Evolutionary conservation across 2,329 filamentous ascomycete species (phyloP).

Genomic region (Aspergillus tubingensis): DNA sequence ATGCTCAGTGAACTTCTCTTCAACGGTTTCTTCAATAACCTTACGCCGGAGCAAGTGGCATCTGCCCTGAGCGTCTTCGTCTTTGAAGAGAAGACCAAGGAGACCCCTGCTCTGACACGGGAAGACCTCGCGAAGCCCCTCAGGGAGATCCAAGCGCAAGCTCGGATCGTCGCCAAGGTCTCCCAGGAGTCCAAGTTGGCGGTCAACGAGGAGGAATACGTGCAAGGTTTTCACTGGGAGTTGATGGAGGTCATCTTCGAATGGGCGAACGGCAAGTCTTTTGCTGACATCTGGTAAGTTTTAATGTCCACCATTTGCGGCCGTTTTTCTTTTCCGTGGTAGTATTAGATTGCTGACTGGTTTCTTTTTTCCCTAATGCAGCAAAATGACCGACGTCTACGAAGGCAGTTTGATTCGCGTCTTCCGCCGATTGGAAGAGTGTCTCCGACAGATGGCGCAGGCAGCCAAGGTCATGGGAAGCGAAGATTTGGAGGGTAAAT

Average conservation of each 20-base stretch:
- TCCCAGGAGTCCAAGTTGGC: constrained; percentile 91
- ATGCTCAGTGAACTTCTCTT: constrained; percentile 92
- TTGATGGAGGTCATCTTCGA: constrained; percentile 94
- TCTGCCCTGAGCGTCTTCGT: constrained; percentile 91
- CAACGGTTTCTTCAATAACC: constrained; percentile 96
- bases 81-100: constrained; percentile 92
- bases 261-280: constrained; percentile 88
- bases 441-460: constrained; percentile 91
- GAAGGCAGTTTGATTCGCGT: constrained; percentile 95
- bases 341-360: constrained; percentile 7
- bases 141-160: constrained; percentile 83
- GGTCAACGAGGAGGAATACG: constrained; percentile 93
- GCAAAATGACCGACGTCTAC: constrained; percentile 99
- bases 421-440: constrained; percentile 91
- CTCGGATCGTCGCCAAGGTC: constrained; percentile 85
- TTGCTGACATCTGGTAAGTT: constrained; percentile 91
- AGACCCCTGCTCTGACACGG: constrained; percentile 64
- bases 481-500: constrained; percentile 88
- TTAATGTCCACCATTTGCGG: constrained; percentile 8
- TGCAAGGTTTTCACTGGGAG: constrained; percentile 86
- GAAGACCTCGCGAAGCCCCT: constrained; percentile 86
- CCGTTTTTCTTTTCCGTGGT: neutral
- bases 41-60: constrained; percentile 83
- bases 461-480: constrained; percentile 98
- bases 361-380: constrained; percentile 40